Percentiles rank a stretch among this genome's conserved stretches.
phyloP scores from a whole-genome alignment of 306 rosid species.

The Medicago truncatula region MtrunA17r5.0-ANR NC_053049.1:5272001-5272500 shows the following conservation, averaged over 20 bases:
- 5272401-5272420: not conserved
- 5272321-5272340: conserved; percentile 15
- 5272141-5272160: no score
- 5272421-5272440: not conserved
- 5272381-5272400: not conserved
- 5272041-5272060: conserved; percentile 55
- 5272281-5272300: not conserved
- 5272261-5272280: not conserved
- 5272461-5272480: not conserved
- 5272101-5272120: not conserved
- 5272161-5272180: not conserved
- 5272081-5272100: not conserved
- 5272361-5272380: conserved; percentile 16
- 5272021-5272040: conserved; percentile 50
- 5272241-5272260: not conserved
- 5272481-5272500: no score
- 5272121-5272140: no score
- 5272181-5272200: no score
- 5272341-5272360: conserved; percentile 35
- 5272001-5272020: conserved; percentile 51
- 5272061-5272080: conserved; percentile 46
- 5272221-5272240: not conserved
- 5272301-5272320: no score
- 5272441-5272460: not conserved
- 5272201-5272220: not conserved